Evolutionary conservation across 202 grass and related monocot genomes (phyloP).

Genomic region (Tripidium arundinaceum): DNA sequence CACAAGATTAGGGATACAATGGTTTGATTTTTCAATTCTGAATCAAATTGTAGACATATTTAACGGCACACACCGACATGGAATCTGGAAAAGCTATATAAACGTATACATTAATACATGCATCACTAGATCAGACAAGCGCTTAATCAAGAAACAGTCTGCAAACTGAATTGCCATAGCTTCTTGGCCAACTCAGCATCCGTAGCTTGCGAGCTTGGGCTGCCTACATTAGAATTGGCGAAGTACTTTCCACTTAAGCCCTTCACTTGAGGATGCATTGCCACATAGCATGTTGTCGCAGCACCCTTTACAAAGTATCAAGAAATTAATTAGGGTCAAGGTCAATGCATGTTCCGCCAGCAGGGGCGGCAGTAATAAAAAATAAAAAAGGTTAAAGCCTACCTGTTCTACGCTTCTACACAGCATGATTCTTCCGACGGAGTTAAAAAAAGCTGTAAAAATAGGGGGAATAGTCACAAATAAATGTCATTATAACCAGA

Average conservation of each 20-base stretch:
- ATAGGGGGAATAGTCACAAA: too few relatives aligned
- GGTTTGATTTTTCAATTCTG: too few relatives aligned
- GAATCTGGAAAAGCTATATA: too few relatives aligned
- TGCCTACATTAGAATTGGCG: conserved; percentile 38
- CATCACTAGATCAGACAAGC: neutral
- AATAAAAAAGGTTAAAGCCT: too few relatives aligned
- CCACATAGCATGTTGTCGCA: conserved; percentile 68
- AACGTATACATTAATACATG: too few relatives aligned
- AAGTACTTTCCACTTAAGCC: conserved; percentile 57
- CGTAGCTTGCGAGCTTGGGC: conserved; percentile 36
- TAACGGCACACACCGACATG: too few relatives aligned
- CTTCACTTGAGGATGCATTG: conserved; percentile 51
- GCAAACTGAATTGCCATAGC: conserved; percentile 56
- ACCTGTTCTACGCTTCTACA: too few relatives aligned
- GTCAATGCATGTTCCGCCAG: neutral
- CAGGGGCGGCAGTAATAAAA: too few relatives aligned
- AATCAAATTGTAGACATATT: too few relatives aligned
- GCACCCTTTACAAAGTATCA: conserved; percentile 35
- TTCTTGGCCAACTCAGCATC: conserved; percentile 51
- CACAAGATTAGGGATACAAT: too few relatives aligned
- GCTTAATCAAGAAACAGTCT: conserved; percentile 35
- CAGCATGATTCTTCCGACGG: too few relatives aligned
- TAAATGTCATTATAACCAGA: neutral
- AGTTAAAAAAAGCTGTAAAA: too few relatives aligned
- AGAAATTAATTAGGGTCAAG: neutral